These are phyloP conservation scores for Quercus suber DNA, from an alignment of 306 rosid genomes.

Conservation along the genomic window DNA sequence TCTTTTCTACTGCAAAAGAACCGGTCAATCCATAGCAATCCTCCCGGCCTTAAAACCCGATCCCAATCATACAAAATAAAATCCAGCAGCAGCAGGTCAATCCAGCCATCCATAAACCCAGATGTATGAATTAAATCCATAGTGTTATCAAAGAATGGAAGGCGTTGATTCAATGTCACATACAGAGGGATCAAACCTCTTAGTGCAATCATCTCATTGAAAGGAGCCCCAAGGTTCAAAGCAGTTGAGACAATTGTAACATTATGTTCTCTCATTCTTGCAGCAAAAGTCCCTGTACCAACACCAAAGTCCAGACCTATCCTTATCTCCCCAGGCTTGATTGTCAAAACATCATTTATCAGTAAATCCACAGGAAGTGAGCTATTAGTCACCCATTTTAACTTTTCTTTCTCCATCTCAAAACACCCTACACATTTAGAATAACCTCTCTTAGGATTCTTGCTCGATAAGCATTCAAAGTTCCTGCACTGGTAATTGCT, in stretches of 20 bases:
- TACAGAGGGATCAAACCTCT: slow-evolving; percentile 84
- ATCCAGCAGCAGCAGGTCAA: slow-evolving; percentile 67
- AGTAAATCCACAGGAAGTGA: slow-evolving; percentile 48
- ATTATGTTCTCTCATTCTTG: slow-evolving; percentile 83
- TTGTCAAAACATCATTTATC: slow-evolving; percentile 47
- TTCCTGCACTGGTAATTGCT: slow-evolving; percentile 77
- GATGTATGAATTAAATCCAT: slow-evolving; percentile 84
- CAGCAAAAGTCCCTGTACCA: slow-evolving; percentile 87
- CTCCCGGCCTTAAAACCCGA: slow-evolving; percentile 79
- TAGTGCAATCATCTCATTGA: slow-evolving; percentile 79
- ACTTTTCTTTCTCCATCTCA: slow-evolving; percentile 86
- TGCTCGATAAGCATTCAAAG: slow-evolving; percentile 70
- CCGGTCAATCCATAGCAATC: slow-evolving; percentile 72
- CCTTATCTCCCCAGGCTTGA: slow-evolving; percentile 64
- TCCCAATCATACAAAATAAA: slow-evolving; percentile 90
- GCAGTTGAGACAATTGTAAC: slow-evolving; percentile 81
- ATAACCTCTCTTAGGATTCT: slow-evolving; percentile 66
- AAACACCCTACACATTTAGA: slow-evolving; percentile 80
- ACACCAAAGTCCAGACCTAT: slow-evolving; percentile 80
- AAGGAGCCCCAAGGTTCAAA: slow-evolving; percentile 88
- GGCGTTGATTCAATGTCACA: slow-evolving; percentile 69
- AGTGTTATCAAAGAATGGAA: slow-evolving; percentile 84
- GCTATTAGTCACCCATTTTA: slow-evolving; percentile 68
- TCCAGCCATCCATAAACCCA: slow-evolving; percentile 92
- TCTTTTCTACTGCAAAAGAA: slow-evolving; percentile 74